Conservation (phyloP, 75 land plant species). For the Sequoia sempervirens region DNA sequence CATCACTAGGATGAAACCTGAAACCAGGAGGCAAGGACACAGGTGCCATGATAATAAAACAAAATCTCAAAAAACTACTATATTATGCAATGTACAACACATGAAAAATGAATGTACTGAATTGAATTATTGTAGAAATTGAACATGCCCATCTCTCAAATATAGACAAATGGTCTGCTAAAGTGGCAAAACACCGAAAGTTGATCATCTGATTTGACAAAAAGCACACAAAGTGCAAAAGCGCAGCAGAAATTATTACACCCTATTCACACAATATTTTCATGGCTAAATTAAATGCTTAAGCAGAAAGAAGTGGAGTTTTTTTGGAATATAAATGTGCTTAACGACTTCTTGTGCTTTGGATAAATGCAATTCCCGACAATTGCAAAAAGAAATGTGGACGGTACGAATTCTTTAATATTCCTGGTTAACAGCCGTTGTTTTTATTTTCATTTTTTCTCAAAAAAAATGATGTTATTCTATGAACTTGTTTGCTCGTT, state of each 20-base stretch:
- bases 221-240: not conserved
- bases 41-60: slow-evolving; percentile 25
- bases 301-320: not conserved
- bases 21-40: slow-evolving; percentile 45
- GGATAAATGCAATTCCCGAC: not conserved
- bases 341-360: not conserved
- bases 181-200: not conserved
- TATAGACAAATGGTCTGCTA: not conserved
- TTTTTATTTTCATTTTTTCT: not conserved
- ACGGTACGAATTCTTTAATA: not conserved
- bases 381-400: not conserved
- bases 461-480: not conserved
- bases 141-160: not conserved
- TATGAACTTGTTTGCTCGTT: too few species aligned
- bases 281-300: not conserved
- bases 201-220: not conserved
- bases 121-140: not conserved
- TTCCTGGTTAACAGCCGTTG: not conserved
- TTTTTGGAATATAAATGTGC: not conserved
- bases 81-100: not conserved
- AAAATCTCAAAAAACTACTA: not conserved
- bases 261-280: not conserved
- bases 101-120: not conserved
- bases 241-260: not conserved
- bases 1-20: slow-evolving; percentile 52